phyloP scores from a whole-genome alignment of 306 rosid genomes.

The Cucurbita argyrosperma region DNA sequence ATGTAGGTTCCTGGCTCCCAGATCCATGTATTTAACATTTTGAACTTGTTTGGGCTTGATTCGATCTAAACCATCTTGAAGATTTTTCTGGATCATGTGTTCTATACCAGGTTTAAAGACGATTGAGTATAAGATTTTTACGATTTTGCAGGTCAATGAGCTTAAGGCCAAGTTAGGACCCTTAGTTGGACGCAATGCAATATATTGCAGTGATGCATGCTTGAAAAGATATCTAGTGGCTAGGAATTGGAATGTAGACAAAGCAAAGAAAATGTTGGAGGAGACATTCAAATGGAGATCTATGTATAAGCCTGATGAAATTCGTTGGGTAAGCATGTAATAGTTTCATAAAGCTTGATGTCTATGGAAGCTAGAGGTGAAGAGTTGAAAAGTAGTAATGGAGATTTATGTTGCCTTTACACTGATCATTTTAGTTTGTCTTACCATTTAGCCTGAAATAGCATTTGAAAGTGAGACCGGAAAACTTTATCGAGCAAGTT shows the following conservation, averaged over 20 bases:
- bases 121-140: not conserved
- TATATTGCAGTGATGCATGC: slow-evolving; percentile 30
- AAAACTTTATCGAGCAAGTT: slow-evolving; percentile 60
- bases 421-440: not conserved
- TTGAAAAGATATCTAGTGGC: slow-evolving; percentile 33
- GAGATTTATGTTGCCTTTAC: not conserved
- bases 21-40: not conserved
- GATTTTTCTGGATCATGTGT: not conserved
- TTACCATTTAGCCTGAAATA: slow-evolving; percentile 21
- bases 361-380: not conserved
- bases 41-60: not conserved
- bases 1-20: not conserved
- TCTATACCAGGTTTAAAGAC: not conserved
- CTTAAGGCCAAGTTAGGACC: slow-evolving; percentile 51
- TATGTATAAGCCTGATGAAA: slow-evolving; percentile 47
- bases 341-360: not conserved
- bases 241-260: slow-evolving; percentile 27
- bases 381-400: not conserved
- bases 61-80: not conserved
- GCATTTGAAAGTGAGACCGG: slow-evolving; percentile 46
- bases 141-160: slow-evolving; percentile 42
- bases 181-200: slow-evolving; percentile 10
- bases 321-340: slow-evolving; percentile 22
- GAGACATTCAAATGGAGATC: slow-evolving; percentile 70
- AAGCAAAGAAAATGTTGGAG: slow-evolving; percentile 63